These are phyloP conservation scores for Trypanosoma boissoni DNA, from an alignment of 208 protist genomes.

Conservation along the genomic window DNA sequence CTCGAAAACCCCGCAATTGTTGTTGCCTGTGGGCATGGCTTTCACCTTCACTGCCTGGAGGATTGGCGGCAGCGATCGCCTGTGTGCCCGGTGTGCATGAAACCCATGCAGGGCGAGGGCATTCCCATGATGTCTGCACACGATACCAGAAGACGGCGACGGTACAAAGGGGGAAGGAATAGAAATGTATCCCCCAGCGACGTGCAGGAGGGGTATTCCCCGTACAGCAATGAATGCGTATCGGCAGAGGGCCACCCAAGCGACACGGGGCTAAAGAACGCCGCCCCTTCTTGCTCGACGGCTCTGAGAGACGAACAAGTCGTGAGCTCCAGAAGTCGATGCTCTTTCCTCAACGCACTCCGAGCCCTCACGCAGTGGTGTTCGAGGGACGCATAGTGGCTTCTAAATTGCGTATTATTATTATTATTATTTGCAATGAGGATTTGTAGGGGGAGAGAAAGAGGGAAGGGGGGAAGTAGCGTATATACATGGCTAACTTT, in stretches of 20 bases:
- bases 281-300: not conserved
- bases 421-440: not conserved
- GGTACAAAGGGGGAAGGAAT: slow-evolving; percentile 14
- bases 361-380: slow-evolving; percentile 14
- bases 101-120: slow-evolving; percentile 34
- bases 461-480: not conserved
- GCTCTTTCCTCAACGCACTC: slow-evolving; percentile 2
- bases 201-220: not conserved
- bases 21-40: slow-evolving; percentile 69
- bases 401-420: too few species aligned
- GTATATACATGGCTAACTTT: too few species aligned
- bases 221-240: not conserved
- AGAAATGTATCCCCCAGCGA: not conserved
- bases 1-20: slow-evolving; percentile 79
- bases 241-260: not conserved
- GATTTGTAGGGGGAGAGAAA: not conserved
- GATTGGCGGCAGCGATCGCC: slow-evolving; percentile 70
- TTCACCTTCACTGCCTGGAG: slow-evolving; percentile 82
- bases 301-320: slow-evolving; percentile 5
- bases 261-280: not conserved
- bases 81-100: slow-evolving; percentile 62
- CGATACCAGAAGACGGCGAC: slow-evolving; percentile 36
- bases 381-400: slow-evolving; percentile 4
- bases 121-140: slow-evolving; percentile 42
- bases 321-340: not conserved